Conservation (phyloP, 305 asterid species). For the Fraxinus sp. region DNA sequence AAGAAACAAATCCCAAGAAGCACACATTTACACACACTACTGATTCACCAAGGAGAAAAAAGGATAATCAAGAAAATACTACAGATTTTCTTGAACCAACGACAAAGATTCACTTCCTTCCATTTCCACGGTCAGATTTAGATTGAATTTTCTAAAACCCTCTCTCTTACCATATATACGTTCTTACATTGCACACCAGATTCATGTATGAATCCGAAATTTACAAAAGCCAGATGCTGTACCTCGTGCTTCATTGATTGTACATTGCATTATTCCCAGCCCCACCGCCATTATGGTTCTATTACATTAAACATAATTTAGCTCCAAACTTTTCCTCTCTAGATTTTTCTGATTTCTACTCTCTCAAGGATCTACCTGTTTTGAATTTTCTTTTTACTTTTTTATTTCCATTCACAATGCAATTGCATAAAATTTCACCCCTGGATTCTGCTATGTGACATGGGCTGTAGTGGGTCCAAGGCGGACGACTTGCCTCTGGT, state of each 20-base stretch:
- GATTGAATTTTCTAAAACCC: slow-evolving; percentile 18
- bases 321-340: slow-evolving; percentile 12
- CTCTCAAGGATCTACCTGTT: background rate
- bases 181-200: slow-evolving; percentile 19
- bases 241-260: slow-evolving; percentile 25
- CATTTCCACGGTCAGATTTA: slow-evolving; percentile 19
- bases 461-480: slow-evolving; percentile 91
- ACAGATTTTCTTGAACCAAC: slow-evolving; percentile 13
- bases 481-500: slow-evolving; percentile 71
- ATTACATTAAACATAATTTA: slow-evolving; percentile 5
- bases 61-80: background rate
- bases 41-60: background rate
- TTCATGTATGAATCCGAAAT: background rate
- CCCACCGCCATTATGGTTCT: slow-evolving; percentile 30
- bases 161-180: slow-evolving; percentile 19
- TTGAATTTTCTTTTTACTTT: background rate
- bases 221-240: background rate
- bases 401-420: slow-evolving; percentile 33
- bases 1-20: slow-evolving; percentile 26
- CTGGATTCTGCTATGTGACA: slow-evolving; percentile 20
- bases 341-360: background rate
- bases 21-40: background rate
- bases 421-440: slow-evolving; percentile 18
- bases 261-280: slow-evolving; percentile 29
- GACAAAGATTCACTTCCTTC: slow-evolving; percentile 25